Evolutionary conservation across 2,329 filamentous ascomycete species (phyloP), one percentile per base, ranked within the genome.

Genomic region (Ophiostoma piceae): DNA sequence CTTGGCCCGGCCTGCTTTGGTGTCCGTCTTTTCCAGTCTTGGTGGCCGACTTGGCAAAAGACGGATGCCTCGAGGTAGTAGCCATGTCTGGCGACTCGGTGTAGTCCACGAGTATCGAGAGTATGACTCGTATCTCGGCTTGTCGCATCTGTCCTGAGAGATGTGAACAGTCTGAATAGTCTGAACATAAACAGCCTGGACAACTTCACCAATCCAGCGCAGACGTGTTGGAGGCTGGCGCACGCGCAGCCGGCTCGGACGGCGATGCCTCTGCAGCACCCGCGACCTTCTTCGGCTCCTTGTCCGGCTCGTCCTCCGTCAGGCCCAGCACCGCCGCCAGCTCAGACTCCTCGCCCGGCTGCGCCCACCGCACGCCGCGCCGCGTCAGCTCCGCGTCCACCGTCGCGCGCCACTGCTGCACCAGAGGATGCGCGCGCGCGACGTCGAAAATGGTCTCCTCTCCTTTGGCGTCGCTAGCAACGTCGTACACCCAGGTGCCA

Each of bases 401-500:
- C 9, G 81, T 77, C 1, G 29, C 75, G 43, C 80, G 80, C 91
- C 91, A 94, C 77, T 84, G 88, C 71, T 74, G 78, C 54, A 93
- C 77, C 67, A 92, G 73, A 51, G 91, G 91, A 78, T 94, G 91
- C 35, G 86, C 84, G 54, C 80, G 81, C 0, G 89, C 90, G 65
- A 93, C 85, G 75, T 89, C 84, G 51, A 81, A 77, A 74, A 90
- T 89, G 3, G 87, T 78, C 8, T 84, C 83, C 0, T 76, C 79
- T 8, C 74, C 76, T 67, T 1, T 79, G 79, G 19, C 76, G 67
- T 0, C 79, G 79, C 22, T 78, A 1, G 67, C 76, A 39, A 91
- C 84, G 0, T 84, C 79, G 77, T 85, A 94, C 74, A 80, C 87
- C 90, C 90, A 93, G 54, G 88, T 86, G 0, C 91, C 91, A 75